Conservation (phyloP, 1,284 basidiomycete species). For the Pseudozyma tsukubaensis region DNA sequence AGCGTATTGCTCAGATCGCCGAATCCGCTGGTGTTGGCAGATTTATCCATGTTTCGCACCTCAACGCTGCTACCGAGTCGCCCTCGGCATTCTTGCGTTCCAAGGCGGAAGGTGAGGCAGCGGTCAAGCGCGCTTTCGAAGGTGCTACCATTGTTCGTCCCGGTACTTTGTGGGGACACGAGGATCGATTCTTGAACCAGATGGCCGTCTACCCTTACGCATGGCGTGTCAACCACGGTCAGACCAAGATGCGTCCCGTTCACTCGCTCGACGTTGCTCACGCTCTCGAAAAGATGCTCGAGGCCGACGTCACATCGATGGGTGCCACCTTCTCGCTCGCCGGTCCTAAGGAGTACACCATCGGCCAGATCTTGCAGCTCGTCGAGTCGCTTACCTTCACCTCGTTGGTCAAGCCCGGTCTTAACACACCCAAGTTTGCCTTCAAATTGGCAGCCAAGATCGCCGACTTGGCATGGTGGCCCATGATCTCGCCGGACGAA, state of each 20-base stretch:
- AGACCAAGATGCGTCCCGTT: slow-evolving; percentile 88
- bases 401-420: slow-evolving; percentile 73
- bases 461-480: slow-evolving; percentile 89
- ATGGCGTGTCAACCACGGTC: slow-evolving; percentile 90
- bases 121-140: slow-evolving; percentile 85
- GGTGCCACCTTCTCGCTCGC: slow-evolving; percentile 82
- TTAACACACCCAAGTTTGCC: slow-evolving; percentile 81
- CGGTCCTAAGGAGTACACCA: slow-evolving; percentile 87
- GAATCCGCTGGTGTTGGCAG: slow-evolving; percentile 82
- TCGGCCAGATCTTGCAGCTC: slow-evolving; percentile 85
- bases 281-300: slow-evolving; percentile 83
- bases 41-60: slow-evolving; percentile 93
- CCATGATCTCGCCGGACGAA: slow-evolving; percentile 89
- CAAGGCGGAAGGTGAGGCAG: slow-evolving; percentile 90
- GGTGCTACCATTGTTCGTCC: slow-evolving; percentile 91
- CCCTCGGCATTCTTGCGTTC: slow-evolving; percentile 85
- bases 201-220: slow-evolving; percentile 93
- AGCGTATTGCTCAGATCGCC: slow-evolving; percentile 81
- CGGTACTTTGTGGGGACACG: slow-evolving; percentile 86
- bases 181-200: slow-evolving; percentile 93
- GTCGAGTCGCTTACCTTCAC: slow-evolving; percentile 84
- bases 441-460: slow-evolving; percentile 77
- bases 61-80: slow-evolving; percentile 87
- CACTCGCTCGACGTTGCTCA: slow-evolving; percentile 95
- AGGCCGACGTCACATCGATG: slow-evolving; percentile 74